A percentile compares a stretch with the other conserved stretches of the same genome.
These are phyloP conservation scores for Dioscorea cayenensis DNA, from an alignment of 116 monocot species.

Conservation along the genomic window DNA sequence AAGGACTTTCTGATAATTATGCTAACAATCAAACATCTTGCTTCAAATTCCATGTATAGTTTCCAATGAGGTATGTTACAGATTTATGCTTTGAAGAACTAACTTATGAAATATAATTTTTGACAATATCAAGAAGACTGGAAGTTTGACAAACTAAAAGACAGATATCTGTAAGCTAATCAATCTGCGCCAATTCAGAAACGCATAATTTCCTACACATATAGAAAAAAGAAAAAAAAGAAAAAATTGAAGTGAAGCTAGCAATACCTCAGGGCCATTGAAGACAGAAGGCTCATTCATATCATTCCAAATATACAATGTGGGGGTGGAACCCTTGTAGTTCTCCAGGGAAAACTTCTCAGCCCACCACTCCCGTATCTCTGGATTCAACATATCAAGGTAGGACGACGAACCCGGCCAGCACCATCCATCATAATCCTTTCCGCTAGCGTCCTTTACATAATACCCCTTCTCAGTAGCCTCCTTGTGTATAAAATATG, in stretches of 20 bases:
- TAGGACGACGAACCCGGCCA: conserved; percentile 98
- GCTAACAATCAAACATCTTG: too few relatives aligned
- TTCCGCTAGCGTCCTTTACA: conserved; percentile 82
- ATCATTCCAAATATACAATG: conserved; percentile 94
- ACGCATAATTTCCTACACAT: too few relatives aligned
- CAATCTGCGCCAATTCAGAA: too few relatives aligned
- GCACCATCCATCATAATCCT: conserved; percentile 95
- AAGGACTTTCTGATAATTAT: too few relatives aligned
- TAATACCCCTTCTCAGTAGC: conserved; percentile 90
- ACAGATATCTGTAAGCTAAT: too few relatives aligned
- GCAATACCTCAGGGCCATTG: conserved; percentile 93
- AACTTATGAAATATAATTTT: too few relatives aligned
- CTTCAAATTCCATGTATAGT: too few relatives aligned
- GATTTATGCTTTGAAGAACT: too few relatives aligned
- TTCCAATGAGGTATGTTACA: too few relatives aligned
- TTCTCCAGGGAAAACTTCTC: conserved; percentile 80
- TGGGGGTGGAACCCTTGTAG: conserved; percentile 83
- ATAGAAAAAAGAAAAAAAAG: too few relatives aligned
- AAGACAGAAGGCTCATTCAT: conserved; percentile 99
- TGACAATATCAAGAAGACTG: too few relatives aligned
- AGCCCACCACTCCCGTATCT: conserved; percentile 92
- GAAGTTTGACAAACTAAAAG: too few relatives aligned
- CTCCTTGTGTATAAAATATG: conserved; percentile 63
- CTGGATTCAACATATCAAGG: conserved; percentile 81
- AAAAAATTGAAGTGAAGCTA: not conserved